A percentile compares a stretch with the other conserved stretches of the same genome.
These are phyloP conservation scores for Ammopiptanthus mongolicus DNA, from an alignment of 306 rosid genomes.

Conservation along the genomic window DNA sequence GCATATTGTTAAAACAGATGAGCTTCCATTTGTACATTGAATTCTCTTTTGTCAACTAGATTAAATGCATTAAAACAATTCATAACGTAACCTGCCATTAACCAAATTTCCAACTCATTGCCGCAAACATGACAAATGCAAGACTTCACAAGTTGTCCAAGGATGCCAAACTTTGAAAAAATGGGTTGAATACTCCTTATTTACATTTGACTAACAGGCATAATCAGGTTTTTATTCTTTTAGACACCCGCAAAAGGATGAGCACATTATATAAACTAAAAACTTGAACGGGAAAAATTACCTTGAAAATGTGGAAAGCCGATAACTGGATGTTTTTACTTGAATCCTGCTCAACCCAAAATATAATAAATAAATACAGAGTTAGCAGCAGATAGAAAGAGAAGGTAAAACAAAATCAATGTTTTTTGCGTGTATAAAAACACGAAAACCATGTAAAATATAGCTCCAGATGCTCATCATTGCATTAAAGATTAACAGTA, in stretches of 20 bases:
- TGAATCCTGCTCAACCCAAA: constrained; percentile 65
- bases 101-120: background rate
- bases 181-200: background rate
- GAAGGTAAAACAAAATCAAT: constrained; percentile 13
- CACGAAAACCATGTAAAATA: background rate
- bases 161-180: no score
- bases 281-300: constrained; percentile 16
- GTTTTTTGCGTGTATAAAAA: background rate
- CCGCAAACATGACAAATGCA: no score
- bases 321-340: constrained; percentile 90
- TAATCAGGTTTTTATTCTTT: background rate
- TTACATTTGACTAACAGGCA: background rate
- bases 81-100: no score
- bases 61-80: no score
- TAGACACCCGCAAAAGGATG: background rate
- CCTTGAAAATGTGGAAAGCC: constrained; percentile 99
- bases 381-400: constrained; percentile 23
- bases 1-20: background rate
- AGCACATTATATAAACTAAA: constrained; percentile 1
- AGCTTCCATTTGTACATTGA: background rate
- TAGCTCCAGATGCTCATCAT: background rate
- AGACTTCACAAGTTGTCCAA: no score
- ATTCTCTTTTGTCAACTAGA: background rate
- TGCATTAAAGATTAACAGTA: background rate
- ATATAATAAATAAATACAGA: background rate